Evolutionary conservation across 2,329 filamentous ascomycete species (phyloP).

Genomic region (Berkeleyomyces rouxiae): DNA sequence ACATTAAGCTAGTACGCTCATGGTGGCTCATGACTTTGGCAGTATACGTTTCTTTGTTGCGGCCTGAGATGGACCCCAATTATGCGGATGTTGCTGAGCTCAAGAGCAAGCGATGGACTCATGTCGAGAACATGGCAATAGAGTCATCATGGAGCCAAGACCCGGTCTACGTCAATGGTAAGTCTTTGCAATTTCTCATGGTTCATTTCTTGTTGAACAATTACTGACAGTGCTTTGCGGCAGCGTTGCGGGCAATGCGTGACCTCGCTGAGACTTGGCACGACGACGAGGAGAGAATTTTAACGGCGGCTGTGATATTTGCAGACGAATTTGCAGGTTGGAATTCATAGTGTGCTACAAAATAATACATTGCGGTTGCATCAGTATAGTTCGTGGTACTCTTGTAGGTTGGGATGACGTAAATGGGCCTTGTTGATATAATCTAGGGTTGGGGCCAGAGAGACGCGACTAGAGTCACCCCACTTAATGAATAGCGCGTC

Average conservation of each 20-base stretch:
- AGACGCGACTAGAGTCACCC: neutral
- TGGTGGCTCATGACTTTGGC: slow-evolving; percentile 79
- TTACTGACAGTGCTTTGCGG: neutral
- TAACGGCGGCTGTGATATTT: slow-evolving; percentile 54
- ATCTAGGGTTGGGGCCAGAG: neutral
- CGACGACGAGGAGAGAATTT: slow-evolving; percentile 47
- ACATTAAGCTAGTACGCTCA: slow-evolving; percentile 57
- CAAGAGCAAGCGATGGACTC: slow-evolving; percentile 57
- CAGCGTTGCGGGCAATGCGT: slow-evolving; percentile 48
- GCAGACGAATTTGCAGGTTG: slow-evolving; percentile 58
- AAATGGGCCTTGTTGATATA: neutral
- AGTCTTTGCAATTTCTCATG: slow-evolving; percentile 15
- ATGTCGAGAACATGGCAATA: slow-evolving; percentile 55
- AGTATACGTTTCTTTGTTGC: slow-evolving; percentile 58
- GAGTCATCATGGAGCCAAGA: slow-evolving; percentile 52
- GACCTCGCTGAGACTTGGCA: slow-evolving; percentile 62
- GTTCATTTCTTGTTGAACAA: neutral
- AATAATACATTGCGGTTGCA: neutral
- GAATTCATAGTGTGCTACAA: slow-evolving; percentile 20
- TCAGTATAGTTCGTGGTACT: neutral
- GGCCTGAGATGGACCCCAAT: slow-evolving; percentile 55
- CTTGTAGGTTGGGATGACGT: neutral
- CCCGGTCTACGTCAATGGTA: slow-evolving; percentile 73
- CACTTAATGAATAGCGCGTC: neutral
- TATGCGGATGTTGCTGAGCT: slow-evolving; percentile 41